Conservation (phyloP, 108 stramenopile species). For the Cyclotella cryptica region DNA sequence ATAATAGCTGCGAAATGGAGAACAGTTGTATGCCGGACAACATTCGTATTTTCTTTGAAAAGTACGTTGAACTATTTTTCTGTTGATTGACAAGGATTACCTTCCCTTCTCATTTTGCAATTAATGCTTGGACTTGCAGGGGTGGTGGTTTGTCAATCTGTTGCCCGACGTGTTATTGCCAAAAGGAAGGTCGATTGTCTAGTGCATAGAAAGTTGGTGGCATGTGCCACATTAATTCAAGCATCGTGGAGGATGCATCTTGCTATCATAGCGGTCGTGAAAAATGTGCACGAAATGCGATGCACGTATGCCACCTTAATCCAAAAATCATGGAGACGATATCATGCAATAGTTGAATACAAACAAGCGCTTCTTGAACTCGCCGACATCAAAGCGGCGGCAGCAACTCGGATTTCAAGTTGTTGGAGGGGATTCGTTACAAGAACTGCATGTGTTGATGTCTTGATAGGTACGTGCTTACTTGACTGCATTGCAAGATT, state of each 20-base stretch:
- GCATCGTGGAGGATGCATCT: too few relatives aligned
- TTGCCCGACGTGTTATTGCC: conserved; percentile 13
- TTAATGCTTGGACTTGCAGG: not conserved
- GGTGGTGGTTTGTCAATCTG: conserved; percentile 18
- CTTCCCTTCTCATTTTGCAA: too few relatives aligned
- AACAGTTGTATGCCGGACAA: too few relatives aligned
- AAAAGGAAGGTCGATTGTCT: not conserved
- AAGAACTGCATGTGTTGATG: not conserved
- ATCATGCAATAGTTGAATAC: not conserved
- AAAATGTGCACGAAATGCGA: too few relatives aligned
- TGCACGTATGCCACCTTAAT: too few relatives aligned
- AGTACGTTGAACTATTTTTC: too few relatives aligned
- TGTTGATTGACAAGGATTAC: too few relatives aligned
- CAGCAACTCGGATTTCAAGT: not conserved
- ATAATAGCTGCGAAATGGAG: too few relatives aligned
- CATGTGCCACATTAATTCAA: not conserved
- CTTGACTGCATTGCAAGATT: not conserved
- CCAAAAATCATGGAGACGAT: not conserved
- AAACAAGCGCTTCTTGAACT: not conserved
- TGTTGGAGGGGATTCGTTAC: not conserved
- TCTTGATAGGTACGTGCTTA: not conserved
- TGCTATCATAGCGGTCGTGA: too few relatives aligned
- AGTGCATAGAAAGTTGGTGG: not conserved
- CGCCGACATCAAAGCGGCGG: not conserved
- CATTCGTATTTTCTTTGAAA: too few relatives aligned